Percentiles rank a stretch among this genome's conserved stretches.
Evolutionary conservation across 2,329 filamentous ascomycete genomes (phyloP).

Genomic region (Claviceps pazoutovae): DNA sequence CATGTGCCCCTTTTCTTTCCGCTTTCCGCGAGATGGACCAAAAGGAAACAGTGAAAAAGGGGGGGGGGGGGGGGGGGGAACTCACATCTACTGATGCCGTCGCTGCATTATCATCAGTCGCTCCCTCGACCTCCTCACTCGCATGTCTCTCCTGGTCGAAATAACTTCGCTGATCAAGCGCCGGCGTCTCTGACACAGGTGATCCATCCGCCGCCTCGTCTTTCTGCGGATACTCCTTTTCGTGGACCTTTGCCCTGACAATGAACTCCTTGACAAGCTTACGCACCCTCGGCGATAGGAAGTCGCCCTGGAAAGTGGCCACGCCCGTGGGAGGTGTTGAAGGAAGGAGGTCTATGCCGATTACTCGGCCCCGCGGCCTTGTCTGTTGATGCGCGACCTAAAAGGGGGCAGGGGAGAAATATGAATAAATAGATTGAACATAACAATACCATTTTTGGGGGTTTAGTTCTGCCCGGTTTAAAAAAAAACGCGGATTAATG

Average conservation of each 20-base stretch:
- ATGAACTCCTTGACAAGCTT: slow-evolving; percentile 66
- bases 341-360: slow-evolving; percentile 90
- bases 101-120: slow-evolving; percentile 8
- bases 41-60: not conserved
- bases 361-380: slow-evolving; percentile 59
- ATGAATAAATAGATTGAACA: not conserved
- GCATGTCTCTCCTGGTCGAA: slow-evolving; percentile 47
- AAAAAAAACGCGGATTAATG: not conserved
- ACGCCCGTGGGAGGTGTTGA: slow-evolving; percentile 82
- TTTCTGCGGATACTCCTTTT: slow-evolving; percentile 1
- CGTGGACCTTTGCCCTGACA: slow-evolving; percentile 33
- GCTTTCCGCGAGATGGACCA: not conserved
- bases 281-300: slow-evolving; percentile 63
- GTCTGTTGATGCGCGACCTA: slow-evolving; percentile 74
- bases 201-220: slow-evolving; percentile 3
- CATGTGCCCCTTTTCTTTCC: not conserved
- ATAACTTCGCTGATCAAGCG: slow-evolving; percentile 39
- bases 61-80: slow-evolving; percentile 2
- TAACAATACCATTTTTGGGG: not conserved
- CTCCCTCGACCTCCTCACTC: slow-evolving; percentile 11
- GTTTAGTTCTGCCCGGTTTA: not conserved
- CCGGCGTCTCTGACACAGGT: slow-evolving; percentile 11
- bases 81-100: slow-evolving; percentile 48
- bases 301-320: slow-evolving; percentile 92
- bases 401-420: not conserved